Percentiles rank a stretch among this genome's conserved stretches.
Evolutionary conservation across 2,329 filamentous ascomycete species (phyloP).

Genomic region (Zasmidium citrigriseum): DNA sequence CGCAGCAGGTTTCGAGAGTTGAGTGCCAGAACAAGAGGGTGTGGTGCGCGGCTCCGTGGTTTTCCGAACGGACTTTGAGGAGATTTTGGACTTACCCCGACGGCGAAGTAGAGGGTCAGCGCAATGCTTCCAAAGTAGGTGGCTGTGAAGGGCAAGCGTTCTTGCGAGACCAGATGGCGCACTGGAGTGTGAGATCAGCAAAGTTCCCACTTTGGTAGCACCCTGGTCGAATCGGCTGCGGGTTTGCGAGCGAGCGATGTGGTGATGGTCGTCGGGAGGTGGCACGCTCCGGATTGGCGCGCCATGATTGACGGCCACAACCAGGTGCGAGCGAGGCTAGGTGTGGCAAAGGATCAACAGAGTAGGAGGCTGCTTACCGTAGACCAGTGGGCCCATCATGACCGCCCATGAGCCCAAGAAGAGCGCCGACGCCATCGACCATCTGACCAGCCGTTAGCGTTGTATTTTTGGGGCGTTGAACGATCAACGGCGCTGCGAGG

Average conservation of each 20-base stretch:
- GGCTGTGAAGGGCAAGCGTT: constrained; percentile 86
- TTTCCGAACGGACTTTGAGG: constrained; percentile 12
- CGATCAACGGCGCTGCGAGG: constrained; percentile 1
- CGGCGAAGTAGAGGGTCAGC: constrained; percentile 86
- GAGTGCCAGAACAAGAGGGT: constrained; percentile 7
- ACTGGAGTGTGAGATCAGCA: constrained; percentile 40
- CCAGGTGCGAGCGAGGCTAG: constrained; percentile 13
- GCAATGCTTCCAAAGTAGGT: constrained; percentile 93
- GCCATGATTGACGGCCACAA: constrained; percentile 19
- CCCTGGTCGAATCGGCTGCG: constrained; percentile 20
- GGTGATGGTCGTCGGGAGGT: not conserved
- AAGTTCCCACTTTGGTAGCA: constrained; percentile 10
- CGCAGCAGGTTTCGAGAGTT: constrained; percentile 8
- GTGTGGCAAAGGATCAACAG: constrained; percentile 19
- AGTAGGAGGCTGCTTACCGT: constrained; percentile 50
- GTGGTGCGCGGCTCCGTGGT: constrained; percentile 15
- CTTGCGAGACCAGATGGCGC: constrained; percentile 79
- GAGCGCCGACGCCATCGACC: constrained; percentile 87
- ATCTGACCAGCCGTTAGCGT: constrained; percentile 62
- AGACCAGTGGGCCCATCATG: constrained; percentile 86
- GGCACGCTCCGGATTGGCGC: constrained; percentile 12
- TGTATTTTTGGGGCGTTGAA: constrained; percentile 13
- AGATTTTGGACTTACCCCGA: constrained; percentile 70
- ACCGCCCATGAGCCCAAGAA: constrained; percentile 93
- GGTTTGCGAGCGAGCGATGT: constrained; percentile 16